Conservation (phyloP, 305 asterid species). For the Fraxinus dipetala region DNA sequence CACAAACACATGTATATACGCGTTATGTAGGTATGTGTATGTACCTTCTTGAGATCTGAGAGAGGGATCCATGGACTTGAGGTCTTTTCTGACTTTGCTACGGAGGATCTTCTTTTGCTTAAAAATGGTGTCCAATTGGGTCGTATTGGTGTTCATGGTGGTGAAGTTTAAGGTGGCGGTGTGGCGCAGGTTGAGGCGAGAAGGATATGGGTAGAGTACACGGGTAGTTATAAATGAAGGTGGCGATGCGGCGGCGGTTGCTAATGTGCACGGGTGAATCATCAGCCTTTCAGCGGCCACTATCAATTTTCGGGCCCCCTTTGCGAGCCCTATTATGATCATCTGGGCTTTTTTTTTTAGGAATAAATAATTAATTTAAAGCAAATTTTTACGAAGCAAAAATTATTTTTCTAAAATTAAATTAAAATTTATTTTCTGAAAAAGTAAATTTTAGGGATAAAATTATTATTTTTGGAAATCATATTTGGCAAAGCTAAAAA, state of each 20-base stretch:
- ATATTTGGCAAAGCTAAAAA: background rate
- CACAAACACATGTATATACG: slow-evolving; percentile 4
- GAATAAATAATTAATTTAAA: background rate
- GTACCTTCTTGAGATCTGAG: slow-evolving; percentile 62
- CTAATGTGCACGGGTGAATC: background rate
- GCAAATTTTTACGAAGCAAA: background rate
- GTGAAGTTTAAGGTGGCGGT: slow-evolving; percentile 29
- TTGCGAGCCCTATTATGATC: background rate
- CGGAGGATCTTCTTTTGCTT: slow-evolving; percentile 65
- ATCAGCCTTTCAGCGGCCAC: background rate
- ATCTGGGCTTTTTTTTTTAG: background rate
- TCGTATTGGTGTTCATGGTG: slow-evolving; percentile 22
- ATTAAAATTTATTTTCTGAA: background rate
- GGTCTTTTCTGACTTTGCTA: slow-evolving; percentile 60
- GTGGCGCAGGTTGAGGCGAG: background rate
- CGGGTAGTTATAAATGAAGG: background rate
- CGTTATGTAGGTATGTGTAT: background rate
- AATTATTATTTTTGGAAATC: background rate
- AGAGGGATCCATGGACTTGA: slow-evolving; percentile 70
- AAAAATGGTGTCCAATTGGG: slow-evolving; percentile 42
- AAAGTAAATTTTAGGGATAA: background rate
- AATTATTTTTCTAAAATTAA: slow-evolving; percentile 44
- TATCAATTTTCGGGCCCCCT: background rate
- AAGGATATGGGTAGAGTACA: background rate
- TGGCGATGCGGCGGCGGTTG: background rate